Percentiles rank a stretch among this genome's conserved stretches.
Evolutionary conservation across 768 basidiomycete genomes (phyloP).

Genomic region (Tephrocybe rancida): DNA sequence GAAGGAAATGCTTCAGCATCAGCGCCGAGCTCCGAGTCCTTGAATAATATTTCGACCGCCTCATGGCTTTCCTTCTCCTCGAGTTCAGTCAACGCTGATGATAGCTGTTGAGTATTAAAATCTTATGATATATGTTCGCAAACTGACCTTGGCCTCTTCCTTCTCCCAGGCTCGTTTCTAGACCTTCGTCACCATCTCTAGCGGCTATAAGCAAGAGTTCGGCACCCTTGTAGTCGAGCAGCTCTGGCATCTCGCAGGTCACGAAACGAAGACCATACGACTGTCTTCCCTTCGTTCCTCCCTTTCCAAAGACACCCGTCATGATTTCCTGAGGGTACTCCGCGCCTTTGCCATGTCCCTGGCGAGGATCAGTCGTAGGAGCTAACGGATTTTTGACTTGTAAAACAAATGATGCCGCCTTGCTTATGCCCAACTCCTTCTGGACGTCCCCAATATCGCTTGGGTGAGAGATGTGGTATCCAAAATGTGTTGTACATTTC

Average conservation of each 20-base stretch:
- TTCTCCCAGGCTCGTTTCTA: constrained; percentile 53
- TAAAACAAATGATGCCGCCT: constrained; percentile 54
- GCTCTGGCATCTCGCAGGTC: constrained; percentile 47
- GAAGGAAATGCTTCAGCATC: constrained; percentile 42
- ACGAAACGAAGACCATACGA: constrained; percentile 53
- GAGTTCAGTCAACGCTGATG: constrained; percentile 39
- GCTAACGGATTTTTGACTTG: constrained; percentile 66
- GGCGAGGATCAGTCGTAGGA: constrained; percentile 35
- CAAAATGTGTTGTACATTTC: constrained; percentile 53
- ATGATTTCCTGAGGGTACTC: constrained; percentile 51
- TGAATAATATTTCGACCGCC: constrained; percentile 42
- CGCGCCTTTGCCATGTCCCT: constrained; percentile 34
- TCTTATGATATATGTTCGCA: no score
- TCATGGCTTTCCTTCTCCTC: constrained; percentile 42
- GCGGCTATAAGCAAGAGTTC: constrained; percentile 59
- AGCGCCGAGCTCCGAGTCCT: constrained; percentile 47
- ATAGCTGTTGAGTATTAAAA: not conserved
- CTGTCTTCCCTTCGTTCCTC: constrained; percentile 28
- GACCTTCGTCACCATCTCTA: constrained; percentile 45
- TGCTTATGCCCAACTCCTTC: constrained; percentile 51
- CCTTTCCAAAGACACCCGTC: constrained; percentile 50
- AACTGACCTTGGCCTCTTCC: constrained; percentile 51
- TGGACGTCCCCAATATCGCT: constrained; percentile 55
- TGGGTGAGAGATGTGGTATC: constrained; percentile 60
- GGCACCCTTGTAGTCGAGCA: constrained; percentile 57